A percentile compares a stretch with the other conserved stretches of the same genome.
Conservation (phyloP, 2,329 filamentous ascomycete genomes). For the Cordyceps cateniannulata region DNA sequence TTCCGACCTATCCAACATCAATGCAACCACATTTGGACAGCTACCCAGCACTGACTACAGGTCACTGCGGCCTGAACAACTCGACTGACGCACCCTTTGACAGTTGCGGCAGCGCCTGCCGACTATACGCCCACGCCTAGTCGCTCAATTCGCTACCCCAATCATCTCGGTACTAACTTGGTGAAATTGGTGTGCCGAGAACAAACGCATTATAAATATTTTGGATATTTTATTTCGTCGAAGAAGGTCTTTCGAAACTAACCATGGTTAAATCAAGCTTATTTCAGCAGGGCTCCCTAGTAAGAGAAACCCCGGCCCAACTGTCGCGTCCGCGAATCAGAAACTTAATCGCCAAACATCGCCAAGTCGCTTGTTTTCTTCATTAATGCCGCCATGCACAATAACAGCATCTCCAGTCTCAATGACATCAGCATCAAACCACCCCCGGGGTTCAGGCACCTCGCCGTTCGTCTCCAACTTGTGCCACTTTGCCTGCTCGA, state of each 20-base stretch:
- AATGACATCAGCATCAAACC: constrained; percentile 32
- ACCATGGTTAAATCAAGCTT: too few species aligned
- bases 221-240: too few species aligned
- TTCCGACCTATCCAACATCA: too few species aligned
- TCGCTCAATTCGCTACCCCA: not conserved
- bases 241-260: too few species aligned
- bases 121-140: not conserved
- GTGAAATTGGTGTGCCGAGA: not conserved
- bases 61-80: not conserved
- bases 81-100: not conserved
- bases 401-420: constrained; percentile 21
- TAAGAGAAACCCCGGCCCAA: too few species aligned
- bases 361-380: constrained; percentile 30
- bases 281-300: too few species aligned
- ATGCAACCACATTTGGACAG: too few species aligned
- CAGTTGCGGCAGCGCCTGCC: not conserved
- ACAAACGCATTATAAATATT: not conserved
- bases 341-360: constrained; percentile 32
- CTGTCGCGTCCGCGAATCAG: not conserved
- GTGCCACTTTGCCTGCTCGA: constrained; percentile 23
- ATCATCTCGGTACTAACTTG: too few species aligned
- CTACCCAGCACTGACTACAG: not conserved
- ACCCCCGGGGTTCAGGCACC: constrained; percentile 28
- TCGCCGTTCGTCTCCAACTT: constrained; percentile 19
- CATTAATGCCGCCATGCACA: constrained; percentile 33